Evolutionary conservation across 257 asterid genomes (phyloP).

Genomic region (Solanum chmielewskii): DNA sequence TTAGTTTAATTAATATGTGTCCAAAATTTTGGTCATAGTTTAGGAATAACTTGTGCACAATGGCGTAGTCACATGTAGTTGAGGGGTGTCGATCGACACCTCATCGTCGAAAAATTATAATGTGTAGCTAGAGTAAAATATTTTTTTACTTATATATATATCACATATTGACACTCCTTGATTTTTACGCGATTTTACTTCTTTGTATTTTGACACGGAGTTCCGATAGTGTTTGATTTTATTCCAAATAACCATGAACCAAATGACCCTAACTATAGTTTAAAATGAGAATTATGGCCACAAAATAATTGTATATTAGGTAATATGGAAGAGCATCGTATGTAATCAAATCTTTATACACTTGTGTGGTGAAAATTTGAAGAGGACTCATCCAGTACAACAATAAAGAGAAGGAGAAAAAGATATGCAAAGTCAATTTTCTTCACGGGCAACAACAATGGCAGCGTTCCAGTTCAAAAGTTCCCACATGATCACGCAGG

Average conservation of each 20-base stretch:
- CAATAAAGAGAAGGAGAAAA: background rate
- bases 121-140: no score
- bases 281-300: background rate
- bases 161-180: no score
- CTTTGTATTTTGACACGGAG: no score
- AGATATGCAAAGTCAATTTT: background rate
- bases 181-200: no score
- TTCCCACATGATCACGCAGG: background rate
- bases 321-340: background rate
- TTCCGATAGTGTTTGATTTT: background rate
- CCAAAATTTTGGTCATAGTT: no score
- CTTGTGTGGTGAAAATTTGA: constrained; percentile 3
- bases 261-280: background rate
- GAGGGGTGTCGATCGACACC: no score
- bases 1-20: background rate
- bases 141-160: no score
- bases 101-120: no score
- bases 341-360: background rate
- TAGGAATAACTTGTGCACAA: background rate
- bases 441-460: constrained; percentile 7
- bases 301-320: background rate
- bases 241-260: background rate
- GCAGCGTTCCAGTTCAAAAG: constrained; percentile 4
- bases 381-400: background rate
- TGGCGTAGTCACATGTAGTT: no score